Conservation (phyloP, 2,329 filamentous ascomycete genomes). For the Fusarium goolgardi region DNA sequence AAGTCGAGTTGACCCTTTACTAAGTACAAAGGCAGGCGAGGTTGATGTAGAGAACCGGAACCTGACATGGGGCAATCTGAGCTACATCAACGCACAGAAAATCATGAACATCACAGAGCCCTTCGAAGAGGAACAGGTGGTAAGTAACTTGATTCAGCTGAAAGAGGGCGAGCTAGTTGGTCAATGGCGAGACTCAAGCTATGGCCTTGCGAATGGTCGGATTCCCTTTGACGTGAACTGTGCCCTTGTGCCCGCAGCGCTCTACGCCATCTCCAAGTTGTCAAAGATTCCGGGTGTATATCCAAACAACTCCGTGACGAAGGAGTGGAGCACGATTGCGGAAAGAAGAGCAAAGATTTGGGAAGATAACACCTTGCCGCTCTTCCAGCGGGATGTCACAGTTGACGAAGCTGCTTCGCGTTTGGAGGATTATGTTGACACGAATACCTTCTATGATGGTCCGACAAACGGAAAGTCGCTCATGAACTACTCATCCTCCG, state of each 20-base stretch:
- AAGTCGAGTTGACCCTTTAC: slow-evolving; percentile 53
- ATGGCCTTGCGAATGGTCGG: slow-evolving; percentile 69
- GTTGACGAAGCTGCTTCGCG: slow-evolving; percentile 57
- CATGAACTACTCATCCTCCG: slow-evolving; percentile 49
- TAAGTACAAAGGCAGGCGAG: slow-evolving; percentile 59
- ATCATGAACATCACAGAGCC: slow-evolving; percentile 67
- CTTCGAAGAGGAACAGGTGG: slow-evolving; percentile 64
- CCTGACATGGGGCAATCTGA: slow-evolving; percentile 65
- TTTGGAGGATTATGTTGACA: slow-evolving; percentile 60
- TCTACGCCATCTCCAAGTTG: slow-evolving; percentile 67
- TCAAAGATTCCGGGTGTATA: slow-evolving; percentile 61
- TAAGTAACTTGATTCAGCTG: slow-evolving; percentile 68
- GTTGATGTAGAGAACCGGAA: slow-evolving; percentile 61
- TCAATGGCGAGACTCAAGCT: slow-evolving; percentile 71
- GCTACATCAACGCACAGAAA: slow-evolving; percentile 64
- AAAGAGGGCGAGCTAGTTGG: slow-evolving; percentile 66
- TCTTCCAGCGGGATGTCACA: slow-evolving; percentile 64
- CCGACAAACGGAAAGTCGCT: slow-evolving; percentile 57
- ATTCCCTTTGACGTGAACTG: slow-evolving; percentile 76
- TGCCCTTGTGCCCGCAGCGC: slow-evolving; percentile 69
- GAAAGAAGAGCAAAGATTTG: slow-evolving; percentile 67
- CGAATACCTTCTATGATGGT: slow-evolving; percentile 57
- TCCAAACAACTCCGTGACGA: slow-evolving; percentile 49
- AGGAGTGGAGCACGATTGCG: slow-evolving; percentile 59
- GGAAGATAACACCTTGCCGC: slow-evolving; percentile 69